phyloP scores from a whole-genome alignment of 352 stramenopile species.

The Thraustochytrium aureum region DNA sequence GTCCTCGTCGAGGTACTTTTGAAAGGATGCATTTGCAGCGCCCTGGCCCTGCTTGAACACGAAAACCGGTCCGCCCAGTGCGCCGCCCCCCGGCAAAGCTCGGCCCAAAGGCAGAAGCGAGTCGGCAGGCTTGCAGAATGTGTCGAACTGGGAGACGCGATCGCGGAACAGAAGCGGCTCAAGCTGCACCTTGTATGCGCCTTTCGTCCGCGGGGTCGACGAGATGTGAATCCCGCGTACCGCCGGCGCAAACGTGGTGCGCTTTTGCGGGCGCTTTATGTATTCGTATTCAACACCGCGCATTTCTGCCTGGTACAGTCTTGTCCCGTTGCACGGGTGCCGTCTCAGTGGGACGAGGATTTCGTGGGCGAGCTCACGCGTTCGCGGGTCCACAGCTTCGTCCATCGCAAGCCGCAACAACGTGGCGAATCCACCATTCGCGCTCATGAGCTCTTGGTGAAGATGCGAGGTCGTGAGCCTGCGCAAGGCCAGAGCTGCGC shows the following conservation, averaged over 20 bases:
- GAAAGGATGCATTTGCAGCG: background rate
- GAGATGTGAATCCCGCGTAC: background rate
- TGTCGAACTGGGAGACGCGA: background rate
- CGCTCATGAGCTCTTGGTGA: slow-evolving; percentile 22
- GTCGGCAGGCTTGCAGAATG: background rate
- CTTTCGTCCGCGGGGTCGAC: background rate
- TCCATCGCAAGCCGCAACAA: background rate
- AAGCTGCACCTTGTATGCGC: slow-evolving; percentile 19
- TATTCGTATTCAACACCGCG: background rate
- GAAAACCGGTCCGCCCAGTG: background rate
- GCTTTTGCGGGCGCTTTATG: background rate
- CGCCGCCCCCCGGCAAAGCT: background rate
- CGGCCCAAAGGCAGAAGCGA: background rate
- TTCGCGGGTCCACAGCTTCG: background rate
- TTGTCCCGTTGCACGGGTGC: slow-evolving; percentile 1
- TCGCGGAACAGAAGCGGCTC: background rate
- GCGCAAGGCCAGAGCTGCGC: slow-evolving; percentile 16
- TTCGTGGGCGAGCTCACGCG: background rate
- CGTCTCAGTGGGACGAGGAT: background rate
- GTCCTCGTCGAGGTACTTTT: background rate
- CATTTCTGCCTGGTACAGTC: slow-evolving; percentile 20
- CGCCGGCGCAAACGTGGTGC: background rate
- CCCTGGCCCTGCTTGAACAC: background rate
- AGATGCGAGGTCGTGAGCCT: background rate
- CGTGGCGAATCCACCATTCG: background rate